Percentiles rank a stretch among this genome's conserved stretches.
phyloP scores from a whole-genome alignment of 371 early-diverging fungal genomes.

The Rhizopus delemar region DNA sequence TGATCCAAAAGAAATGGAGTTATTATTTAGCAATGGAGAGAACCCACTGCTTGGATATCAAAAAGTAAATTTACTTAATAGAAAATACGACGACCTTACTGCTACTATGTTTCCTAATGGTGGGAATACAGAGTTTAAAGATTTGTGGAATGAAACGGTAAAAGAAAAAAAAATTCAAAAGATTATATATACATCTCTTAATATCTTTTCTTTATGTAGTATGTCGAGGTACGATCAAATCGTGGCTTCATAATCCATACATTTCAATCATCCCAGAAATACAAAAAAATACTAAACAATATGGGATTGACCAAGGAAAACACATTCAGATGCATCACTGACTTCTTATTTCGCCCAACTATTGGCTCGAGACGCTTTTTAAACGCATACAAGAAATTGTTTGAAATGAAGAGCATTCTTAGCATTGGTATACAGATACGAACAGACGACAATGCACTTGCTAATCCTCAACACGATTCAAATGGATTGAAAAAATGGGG shows the following conservation, averaged over 20 bases:
- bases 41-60: slow-evolving; percentile 32
- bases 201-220: slow-evolving; percentile 22
- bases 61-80: slow-evolving; percentile 40
- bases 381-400: slow-evolving; percentile 42
- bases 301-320: slow-evolving; percentile 50
- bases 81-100: slow-evolving; percentile 31
- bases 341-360: slow-evolving; percentile 51
- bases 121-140: slow-evolving; percentile 38
- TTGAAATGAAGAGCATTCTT: slow-evolving; percentile 47
- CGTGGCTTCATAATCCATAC: slow-evolving; percentile 52
- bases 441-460: slow-evolving; percentile 47
- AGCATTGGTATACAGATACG: slow-evolving; percentile 48
- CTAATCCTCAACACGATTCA: slow-evolving; percentile 41
- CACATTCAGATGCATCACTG: slow-evolving; percentile 45
- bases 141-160: slow-evolving; percentile 50
- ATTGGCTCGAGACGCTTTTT: slow-evolving; percentile 49
- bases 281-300: slow-evolving; percentile 25
- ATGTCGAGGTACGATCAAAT: slow-evolving; percentile 45
- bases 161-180: slow-evolving; percentile 8
- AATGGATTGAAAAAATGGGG: slow-evolving; percentile 43
- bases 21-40: slow-evolving; percentile 22
- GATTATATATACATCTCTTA: not conserved
- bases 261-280: slow-evolving; percentile 35
- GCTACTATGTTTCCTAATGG: slow-evolving; percentile 41
- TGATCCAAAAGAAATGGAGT: slow-evolving; percentile 41